phyloP scores from a whole-genome alignment of 2,329 filamentous ascomycete genomes.

The Coleophoma crateriformis region DNA sequence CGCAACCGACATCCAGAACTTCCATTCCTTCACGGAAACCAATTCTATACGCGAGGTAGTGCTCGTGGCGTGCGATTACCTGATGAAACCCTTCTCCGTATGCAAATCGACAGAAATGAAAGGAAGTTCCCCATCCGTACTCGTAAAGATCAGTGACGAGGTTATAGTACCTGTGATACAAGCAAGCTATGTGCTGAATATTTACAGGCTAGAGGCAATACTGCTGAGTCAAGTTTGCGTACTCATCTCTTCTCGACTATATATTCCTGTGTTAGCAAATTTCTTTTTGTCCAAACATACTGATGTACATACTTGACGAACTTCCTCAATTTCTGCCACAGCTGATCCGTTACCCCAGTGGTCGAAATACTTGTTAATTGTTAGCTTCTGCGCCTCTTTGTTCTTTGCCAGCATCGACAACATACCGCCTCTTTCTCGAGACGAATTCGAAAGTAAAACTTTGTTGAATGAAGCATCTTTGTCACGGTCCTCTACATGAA shows the following conservation, averaged over 20 bases:
- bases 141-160: constrained; percentile 95
- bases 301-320: constrained; percentile 59
- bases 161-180: constrained; percentile 75
- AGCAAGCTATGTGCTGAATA: neutral
- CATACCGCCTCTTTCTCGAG: constrained; percentile 62
- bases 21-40: constrained; percentile 80
- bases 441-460: constrained; percentile 66
- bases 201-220: constrained; percentile 31
- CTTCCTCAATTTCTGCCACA: constrained; percentile 75
- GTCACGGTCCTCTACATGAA: constrained; percentile 76
- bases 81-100: constrained; percentile 81
- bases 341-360: constrained; percentile 84
- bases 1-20: constrained; percentile 93
- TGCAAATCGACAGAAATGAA: constrained; percentile 96
- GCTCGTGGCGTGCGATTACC: constrained; percentile 93
- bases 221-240: constrained; percentile 90
- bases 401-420: constrained; percentile 83
- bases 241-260: constrained; percentile 74
- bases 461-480: constrained; percentile 90
- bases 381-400: constrained; percentile 67
- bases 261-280: neutral
- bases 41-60: constrained; percentile 91
- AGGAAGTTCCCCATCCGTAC: constrained; percentile 92
- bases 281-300: neutral
- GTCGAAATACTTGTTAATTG: constrained; percentile 91